These are phyloP conservation scores for Coffea humblotiana DNA, from an alignment of 305 asterid genomes.

Conservation along the genomic window DNA sequence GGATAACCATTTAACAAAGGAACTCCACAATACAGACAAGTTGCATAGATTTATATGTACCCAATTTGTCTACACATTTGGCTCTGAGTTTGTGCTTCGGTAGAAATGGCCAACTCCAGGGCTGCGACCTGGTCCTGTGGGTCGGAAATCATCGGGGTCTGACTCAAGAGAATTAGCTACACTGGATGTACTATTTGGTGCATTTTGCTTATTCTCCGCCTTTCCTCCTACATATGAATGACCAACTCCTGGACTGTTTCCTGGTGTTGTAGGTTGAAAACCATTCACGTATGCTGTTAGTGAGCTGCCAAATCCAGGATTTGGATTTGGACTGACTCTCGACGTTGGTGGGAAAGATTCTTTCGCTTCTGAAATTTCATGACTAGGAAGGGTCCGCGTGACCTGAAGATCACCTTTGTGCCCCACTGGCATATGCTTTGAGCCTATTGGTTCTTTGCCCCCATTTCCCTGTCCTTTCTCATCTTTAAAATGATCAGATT, in stretches of 20 bases:
- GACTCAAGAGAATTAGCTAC: conserved; percentile 14
- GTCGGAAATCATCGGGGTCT: conserved; percentile 33
- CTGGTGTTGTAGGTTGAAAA: conserved; percentile 46
- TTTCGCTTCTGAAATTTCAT: conserved; percentile 5
- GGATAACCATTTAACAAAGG: neutral
- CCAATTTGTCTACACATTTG: conserved; percentile 28
- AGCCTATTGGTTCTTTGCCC: conserved; percentile 16
- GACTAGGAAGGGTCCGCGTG: neutral
- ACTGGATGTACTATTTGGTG: neutral
- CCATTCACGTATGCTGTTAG: conserved; percentile 19
- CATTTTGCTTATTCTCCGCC: conserved; percentile 11
- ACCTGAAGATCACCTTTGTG: conserved; percentile 13
- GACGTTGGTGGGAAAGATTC: conserved; percentile 20
- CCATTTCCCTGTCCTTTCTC: conserved; percentile 15
- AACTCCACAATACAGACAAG: conserved; percentile 1
- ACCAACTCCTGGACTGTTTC: conserved; percentile 70
- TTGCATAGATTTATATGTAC: neutral
- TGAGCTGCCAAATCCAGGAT: conserved; percentile 19
- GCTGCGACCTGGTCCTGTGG: conserved; percentile 56
- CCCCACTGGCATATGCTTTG: conserved; percentile 14
- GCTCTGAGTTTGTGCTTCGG: conserved; percentile 23
- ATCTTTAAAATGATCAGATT: conserved; percentile 15
- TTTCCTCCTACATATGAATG: conserved; percentile 31
- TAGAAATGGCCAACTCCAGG: conserved; percentile 62
- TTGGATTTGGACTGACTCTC: conserved; percentile 10